Base-by-base conservation (phyloP, 108 stramenopile genomes). In the Skeletonema marinoi region DNA sequence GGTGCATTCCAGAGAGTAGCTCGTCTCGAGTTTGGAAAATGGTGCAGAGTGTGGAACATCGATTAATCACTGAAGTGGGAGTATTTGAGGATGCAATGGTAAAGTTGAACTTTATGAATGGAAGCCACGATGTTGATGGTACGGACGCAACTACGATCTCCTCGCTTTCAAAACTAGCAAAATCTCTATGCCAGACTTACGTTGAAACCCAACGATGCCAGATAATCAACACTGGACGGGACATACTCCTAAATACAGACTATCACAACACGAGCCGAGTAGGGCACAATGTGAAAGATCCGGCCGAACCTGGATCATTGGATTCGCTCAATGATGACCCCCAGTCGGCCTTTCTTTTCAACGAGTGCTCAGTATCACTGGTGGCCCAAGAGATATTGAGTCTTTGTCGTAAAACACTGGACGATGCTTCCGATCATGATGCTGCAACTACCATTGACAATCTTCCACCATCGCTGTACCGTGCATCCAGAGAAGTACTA, bases 251-350 rank as follows among this genome's bases (percentile, higher is more conserved):
- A 12, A 75, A 82, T 38, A 83, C 84, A 32, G 94, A 96, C 80
- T 96, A 93, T 60, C 94, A 96, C 83, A 93, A 93, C 76, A 90
- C 91, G 9, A 68, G 80, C 7, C 38, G 56, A 29, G 92, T 90
- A 14, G 94, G 94, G 10, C 81, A 83, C 19, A 79, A 80, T 59
- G 78, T 62, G 8, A 66, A 32, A 16, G 66, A 67, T 33, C 77
- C 58, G 69, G 81, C 78, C 32, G 68, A 73, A 17, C 44, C 60
- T n/a, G 80, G 71, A 4, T 78, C 80, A 4, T 65, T 78, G 11
- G 78, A 75, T 51, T 75, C 73, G 14, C 65, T 78, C 16, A 80
- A 87, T 60, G 80, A 86, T 30, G 83, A 88, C 60, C 88, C 79
- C 4, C 66, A 90, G 73, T 54, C 77, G 16, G 82, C 88, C 1